phyloP scores from a whole-genome alignment of 495 filamentous ascomycete species.

The Monascus purpureus region DNA sequence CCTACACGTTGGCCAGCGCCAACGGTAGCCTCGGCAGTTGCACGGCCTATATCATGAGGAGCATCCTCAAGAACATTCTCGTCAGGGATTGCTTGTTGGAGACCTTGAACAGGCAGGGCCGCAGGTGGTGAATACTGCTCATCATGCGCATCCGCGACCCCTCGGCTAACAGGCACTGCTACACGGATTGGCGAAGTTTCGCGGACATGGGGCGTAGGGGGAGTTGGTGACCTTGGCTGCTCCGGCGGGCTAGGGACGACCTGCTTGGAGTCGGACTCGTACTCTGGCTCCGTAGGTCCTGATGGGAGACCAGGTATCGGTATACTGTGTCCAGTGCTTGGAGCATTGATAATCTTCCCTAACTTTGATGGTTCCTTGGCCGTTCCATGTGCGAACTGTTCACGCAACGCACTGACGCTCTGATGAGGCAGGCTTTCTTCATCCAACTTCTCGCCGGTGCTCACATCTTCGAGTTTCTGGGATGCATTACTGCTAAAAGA shows the following conservation, averaged over 20 bases:
- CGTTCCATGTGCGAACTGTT: conserved; percentile 57
- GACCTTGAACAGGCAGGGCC: conserved; percentile 40
- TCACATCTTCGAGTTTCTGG: conserved; percentile 44
- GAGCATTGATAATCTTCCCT: conserved; percentile 31
- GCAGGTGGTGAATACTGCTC: conserved; percentile 35
- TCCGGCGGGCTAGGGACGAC: conserved; percentile 42
- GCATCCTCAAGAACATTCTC: conserved; percentile 54
- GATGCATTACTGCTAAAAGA: conserved; percentile 41
- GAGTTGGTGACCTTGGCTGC: conserved; percentile 45
- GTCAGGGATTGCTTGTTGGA: conserved; percentile 43
- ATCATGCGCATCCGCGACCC: conserved; percentile 33
- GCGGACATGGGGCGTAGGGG: conserved; percentile 37
- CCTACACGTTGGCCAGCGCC: conserved; percentile 11
- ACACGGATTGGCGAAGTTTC: conserved; percentile 66
- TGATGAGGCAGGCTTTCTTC: conserved; percentile 37
- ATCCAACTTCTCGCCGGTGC: conserved; percentile 31
- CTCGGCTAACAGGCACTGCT: conserved; percentile 70
- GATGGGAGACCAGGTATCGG: conserved; percentile 62
- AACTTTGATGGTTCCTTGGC: conserved; percentile 48
- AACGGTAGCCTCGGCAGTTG: conserved; percentile 41
- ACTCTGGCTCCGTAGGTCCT: conserved; percentile 34
- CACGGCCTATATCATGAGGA: conserved; percentile 47
- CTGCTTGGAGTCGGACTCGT: conserved; percentile 33
- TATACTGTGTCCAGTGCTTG: conserved; percentile 42
- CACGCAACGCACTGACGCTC: conserved; percentile 55